Base-by-base conservation (phyloP, 2,329 filamentous ascomycete genomes). In the Coniochaeta prunicola region DNA sequence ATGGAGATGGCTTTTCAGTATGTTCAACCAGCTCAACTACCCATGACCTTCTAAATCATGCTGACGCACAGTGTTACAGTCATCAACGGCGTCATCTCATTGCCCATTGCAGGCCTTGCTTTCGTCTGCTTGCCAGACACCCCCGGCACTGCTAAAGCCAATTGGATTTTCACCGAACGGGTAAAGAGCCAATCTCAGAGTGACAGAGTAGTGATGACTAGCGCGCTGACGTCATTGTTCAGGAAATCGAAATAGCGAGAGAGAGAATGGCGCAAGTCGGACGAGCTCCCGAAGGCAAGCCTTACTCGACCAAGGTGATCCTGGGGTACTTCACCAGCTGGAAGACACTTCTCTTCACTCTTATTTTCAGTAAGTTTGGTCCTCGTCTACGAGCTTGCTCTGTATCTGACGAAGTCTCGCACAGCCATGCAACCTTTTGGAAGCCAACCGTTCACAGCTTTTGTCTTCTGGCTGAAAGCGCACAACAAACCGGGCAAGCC, bases 1-100 rank as follows among this genome's bases (percentile, higher is more conserved):
- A 19, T 53, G 50, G 50, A 30, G 30, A 15, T 53, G 50, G 50
- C 50, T 53, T 28, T 53, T 53, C 50, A 53, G 40, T 45, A 45
- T 24, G 40, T 26, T 26, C 26, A 5, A 2, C 19, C 21, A 2
- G 10, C 19, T 12, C 40, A 7, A n/a, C 40, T 45, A 45, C 13
- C 6, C 9, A 45, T 26, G 38, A 15, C 40, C 26, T 24, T 26
- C 3, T 21, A 24, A 10, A 24, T 19, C 13, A 21, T 26, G 26
- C 40, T 45, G 24, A 24, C 17, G 4, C 8, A 45, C 40, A 45
- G 12, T 45, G 40, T 26, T 21, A 45, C 19, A 45, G 40, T 53
- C 26, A 34, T 53, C 50, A 53, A 53, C 30, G 26, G 26, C 8
- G 26, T 53, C 50, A 53, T 53, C 50, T 53, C 50, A 19, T 15